These are phyloP conservation scores for Entelexis paramagnoliae DNA, from an alignment of 1,139 yeast species.

Conservation along the genomic window DNA sequence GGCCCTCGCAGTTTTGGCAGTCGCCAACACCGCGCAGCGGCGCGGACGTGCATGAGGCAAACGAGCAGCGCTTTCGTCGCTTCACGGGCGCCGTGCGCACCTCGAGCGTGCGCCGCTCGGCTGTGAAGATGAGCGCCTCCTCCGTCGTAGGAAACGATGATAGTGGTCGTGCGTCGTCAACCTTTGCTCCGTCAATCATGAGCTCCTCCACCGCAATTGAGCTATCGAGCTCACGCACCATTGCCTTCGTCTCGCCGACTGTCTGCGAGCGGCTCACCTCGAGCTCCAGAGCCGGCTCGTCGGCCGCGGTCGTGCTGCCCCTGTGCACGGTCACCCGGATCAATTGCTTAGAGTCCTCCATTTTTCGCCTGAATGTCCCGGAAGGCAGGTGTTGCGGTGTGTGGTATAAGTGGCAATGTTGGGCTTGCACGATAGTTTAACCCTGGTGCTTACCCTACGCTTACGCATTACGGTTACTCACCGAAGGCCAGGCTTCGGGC, in stretches of 20 bases:
- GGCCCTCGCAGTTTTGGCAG: constrained; percentile 77
- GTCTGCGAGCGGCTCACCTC: constrained; percentile 28
- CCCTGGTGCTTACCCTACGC: constrained; percentile 10
- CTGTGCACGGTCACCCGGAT: constrained; percentile 23
- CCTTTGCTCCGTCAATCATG: constrained; percentile 55
- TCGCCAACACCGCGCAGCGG: constrained; percentile 82
- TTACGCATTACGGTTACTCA: constrained; percentile 5
- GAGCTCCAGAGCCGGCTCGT: constrained; percentile 23
- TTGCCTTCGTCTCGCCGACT: constrained; percentile 29
- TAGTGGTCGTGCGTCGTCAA: constrained; percentile 66
- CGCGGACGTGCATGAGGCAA: constrained; percentile 49
- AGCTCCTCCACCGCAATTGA: constrained; percentile 35
- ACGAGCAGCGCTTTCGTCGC: constrained; percentile 55
- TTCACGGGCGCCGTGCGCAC: constrained; percentile 29
- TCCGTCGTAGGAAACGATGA: constrained; percentile 50
- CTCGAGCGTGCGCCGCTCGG: constrained; percentile 25
- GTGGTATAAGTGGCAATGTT: constrained; percentile 6
- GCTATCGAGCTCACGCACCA: constrained; percentile 25
- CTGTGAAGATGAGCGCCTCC: constrained; percentile 42
- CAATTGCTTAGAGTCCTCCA: constrained; percentile 19
- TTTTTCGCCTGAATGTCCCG: not conserved
- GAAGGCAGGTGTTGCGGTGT: constrained; percentile 1
- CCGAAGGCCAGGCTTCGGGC: not conserved
- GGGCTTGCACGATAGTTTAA: not conserved
- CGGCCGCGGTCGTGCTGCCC: constrained; percentile 16